These are phyloP conservation scores for Eimeria necatrix DNA, from an alignment of 169 alveolate genomes.

Conservation along the genomic window DNA sequence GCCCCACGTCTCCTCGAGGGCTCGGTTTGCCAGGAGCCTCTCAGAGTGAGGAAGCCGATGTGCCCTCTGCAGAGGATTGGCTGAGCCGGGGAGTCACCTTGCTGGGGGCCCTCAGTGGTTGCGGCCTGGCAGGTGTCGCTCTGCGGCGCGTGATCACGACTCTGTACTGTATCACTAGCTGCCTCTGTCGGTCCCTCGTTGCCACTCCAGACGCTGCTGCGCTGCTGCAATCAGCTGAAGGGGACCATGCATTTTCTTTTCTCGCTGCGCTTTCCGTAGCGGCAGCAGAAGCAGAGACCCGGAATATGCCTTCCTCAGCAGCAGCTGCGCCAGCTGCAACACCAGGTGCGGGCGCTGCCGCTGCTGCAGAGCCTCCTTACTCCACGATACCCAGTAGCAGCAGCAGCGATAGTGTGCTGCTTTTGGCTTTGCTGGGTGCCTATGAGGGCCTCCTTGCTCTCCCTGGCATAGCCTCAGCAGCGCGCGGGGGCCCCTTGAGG, in stretches of 20 bases:
- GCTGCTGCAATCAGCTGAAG: slow-evolving; percentile 57
- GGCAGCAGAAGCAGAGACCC: neutral
- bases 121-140: neutral
- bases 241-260: neutral
- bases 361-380: slow-evolving; percentile 26
- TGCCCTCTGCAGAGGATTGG: slow-evolving; percentile 36
- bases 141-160: neutral
- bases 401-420: neutral
- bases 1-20: neutral
- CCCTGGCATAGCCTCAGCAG: slow-evolving; percentile 33
- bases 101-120: neutral
- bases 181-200: neutral
- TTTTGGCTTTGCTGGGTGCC: slow-evolving; percentile 11
- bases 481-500: slow-evolving; percentile 34
- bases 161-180: slow-evolving; percentile 1
- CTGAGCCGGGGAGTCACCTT: neutral
- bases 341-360: neutral
- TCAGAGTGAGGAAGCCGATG: neutral
- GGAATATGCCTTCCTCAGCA: neutral
- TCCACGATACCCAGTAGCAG: slow-evolving; percentile 22
- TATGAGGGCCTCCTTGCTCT: slow-evolving; percentile 61
- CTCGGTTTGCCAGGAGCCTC: neutral
- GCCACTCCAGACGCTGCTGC: neutral
- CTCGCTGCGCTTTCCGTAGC: slow-evolving; percentile 26
- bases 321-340: slow-evolving; percentile 7